A percentile compares a stretch with the other conserved stretches of the same genome.
These are phyloP conservation scores for Nemania sp. DNA, from an alignment of 2,329 filamentous ascomycete genomes.

Conservation along the genomic window DNA sequence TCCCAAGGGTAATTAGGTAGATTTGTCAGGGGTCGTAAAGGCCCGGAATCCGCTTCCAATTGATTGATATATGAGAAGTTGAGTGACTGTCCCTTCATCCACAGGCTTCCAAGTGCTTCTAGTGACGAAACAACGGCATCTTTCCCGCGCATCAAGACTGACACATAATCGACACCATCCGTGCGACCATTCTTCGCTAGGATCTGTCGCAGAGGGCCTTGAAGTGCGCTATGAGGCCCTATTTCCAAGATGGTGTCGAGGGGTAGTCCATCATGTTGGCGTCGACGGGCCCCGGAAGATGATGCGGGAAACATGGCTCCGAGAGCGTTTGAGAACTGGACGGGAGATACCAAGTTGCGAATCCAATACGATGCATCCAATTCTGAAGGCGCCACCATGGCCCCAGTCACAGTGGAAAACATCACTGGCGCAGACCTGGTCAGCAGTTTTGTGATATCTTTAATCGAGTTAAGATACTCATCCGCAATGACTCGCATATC, in stretches of 20 bases:
- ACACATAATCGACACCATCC: slow-evolving; percentile 15
- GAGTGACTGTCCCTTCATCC: neutral
- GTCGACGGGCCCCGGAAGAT: neutral
- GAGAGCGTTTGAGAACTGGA: slow-evolving; percentile 38
- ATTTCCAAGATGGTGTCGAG: slow-evolving; percentile 35
- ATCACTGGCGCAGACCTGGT: neutral
- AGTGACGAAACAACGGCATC: neutral
- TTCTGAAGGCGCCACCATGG: neutral
- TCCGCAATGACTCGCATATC: slow-evolving; percentile 36
- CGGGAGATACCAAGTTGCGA: slow-evolving; percentile 39
- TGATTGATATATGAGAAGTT: neutral
- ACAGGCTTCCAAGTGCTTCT: neutral
- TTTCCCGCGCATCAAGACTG: neutral
- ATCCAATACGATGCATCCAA: slow-evolving; percentile 22
- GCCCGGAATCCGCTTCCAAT: neutral
- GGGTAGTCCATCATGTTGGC: neutral
- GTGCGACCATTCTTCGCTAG: neutral
- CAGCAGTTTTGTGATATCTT: neutral
- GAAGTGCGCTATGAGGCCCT: slow-evolving; percentile 37
- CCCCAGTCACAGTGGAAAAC: slow-evolving; percentile 1
- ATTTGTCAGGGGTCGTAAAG: neutral
- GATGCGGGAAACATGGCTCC: slow-evolving; percentile 2
- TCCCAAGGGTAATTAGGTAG: slow-evolving; percentile 5
- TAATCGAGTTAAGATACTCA: slow-evolving; percentile 21
- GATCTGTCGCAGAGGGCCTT: slow-evolving; percentile 20